Evolutionary conservation across 106 monocot genomes (phyloP), one percentile per base, ranked within the genome.

Genomic region (Narthecium ossifragum): DNA sequence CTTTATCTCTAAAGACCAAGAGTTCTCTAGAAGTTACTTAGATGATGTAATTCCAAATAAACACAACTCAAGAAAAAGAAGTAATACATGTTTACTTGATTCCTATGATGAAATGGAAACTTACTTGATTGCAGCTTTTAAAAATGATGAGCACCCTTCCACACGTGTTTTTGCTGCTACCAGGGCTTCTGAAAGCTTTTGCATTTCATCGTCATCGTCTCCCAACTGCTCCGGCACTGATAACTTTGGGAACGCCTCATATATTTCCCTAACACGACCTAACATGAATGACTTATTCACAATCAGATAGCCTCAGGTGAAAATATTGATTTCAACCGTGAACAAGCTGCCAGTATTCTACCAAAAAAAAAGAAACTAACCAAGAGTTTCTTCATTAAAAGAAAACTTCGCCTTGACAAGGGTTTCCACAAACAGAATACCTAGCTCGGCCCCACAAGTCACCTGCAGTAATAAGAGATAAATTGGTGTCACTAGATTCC

Each of bases 401-500:
- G 83, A 68, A 63, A 78, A 61, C 47, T 78, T 80, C 22, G 83
- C 89, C 52, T 90, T 94, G 36, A 85, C 54, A 45, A 94, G 82
- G 29, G 69, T 80, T 33, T 90, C 94, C 34, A 94, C 90, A 76
- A 94, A 86, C 18, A 81, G 66, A 1, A 41, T 49, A 45, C 85
- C 85, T 36, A 94, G 80, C 61, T 94, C 94, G 58, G 83, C 74
- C 12, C 94, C 94, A 80, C 85, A 94, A 41, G 85, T 94, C 45
- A 94, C 76, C 94, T 94, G 64, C 57, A 64, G 46, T 21, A 33
- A 33, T 50, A 39, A 17, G 47, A 32, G 26, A 25, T 17, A 7
- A 23, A 55, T 53, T 6, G 4, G 2, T 18, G 0, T 21, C 8
- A 55, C 34, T 28, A 34, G 23, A 20, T 65, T 12, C 40, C 4